A percentile compares a stretch with the other conserved stretches of the same genome.
Conservation (phyloP, 129 eudicot species). For the Pseudognaphalium luteoalbum region DNA sequence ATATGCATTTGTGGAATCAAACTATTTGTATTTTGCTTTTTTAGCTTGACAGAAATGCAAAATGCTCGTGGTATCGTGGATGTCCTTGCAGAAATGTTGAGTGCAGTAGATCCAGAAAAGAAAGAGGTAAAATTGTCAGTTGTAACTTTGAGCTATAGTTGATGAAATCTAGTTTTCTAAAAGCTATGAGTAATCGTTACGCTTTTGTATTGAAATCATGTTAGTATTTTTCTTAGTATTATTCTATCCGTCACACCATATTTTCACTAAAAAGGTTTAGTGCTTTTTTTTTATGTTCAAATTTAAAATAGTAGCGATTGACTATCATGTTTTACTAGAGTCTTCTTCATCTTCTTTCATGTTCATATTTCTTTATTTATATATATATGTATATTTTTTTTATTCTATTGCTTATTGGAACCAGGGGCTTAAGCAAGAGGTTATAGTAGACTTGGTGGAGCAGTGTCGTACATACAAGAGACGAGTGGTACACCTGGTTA, state of each 20-base stretch:
- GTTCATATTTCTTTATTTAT: neutral
- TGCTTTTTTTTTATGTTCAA: no score
- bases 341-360: neutral
- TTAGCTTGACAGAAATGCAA: conserved; percentile 88
- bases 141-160: neutral
- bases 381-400: neutral
- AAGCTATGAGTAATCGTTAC: neutral
- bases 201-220: neutral
- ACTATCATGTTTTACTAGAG: no score
- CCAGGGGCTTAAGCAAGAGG: conserved; percentile 88
- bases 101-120: conserved; percentile 73
- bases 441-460: conserved; percentile 88
- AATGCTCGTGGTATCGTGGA: conserved; percentile 98
- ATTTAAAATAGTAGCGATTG: no score
- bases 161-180: neutral
- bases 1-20: neutral
- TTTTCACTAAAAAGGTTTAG: no score
- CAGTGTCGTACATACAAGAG: conserved; percentile 94
- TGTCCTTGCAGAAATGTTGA: conserved; percentile 95
- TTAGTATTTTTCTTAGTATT: no score
- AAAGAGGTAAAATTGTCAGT: conserved; percentile 59
- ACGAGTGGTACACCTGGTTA: conserved; percentile 94
- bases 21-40: conserved; percentile 7
- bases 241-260: no score
- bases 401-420: neutral